These are phyloP conservation scores for Trichoderma afroharzianum DNA, from an alignment of 2,329 filamentous ascomycete genomes.

Conservation along the genomic window DNA sequence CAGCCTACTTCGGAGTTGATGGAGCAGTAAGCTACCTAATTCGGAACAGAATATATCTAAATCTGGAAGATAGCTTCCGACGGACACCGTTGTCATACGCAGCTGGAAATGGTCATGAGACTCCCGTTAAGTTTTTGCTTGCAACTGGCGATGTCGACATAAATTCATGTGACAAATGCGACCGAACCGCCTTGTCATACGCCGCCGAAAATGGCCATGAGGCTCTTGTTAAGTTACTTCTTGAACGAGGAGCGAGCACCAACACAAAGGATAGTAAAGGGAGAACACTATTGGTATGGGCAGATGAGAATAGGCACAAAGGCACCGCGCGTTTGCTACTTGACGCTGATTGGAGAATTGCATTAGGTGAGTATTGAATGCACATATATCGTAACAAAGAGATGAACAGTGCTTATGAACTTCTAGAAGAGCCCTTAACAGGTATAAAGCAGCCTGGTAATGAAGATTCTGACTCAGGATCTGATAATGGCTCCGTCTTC, in stretches of 20 bases:
- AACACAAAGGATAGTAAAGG: not conserved
- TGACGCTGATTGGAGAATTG: not conserved
- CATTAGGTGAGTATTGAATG: not conserved
- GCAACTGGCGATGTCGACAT: not conserved
- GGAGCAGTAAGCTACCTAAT: too few relatives aligned
- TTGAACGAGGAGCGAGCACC: not conserved
- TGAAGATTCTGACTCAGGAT: not conserved
- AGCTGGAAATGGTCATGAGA: too few relatives aligned
- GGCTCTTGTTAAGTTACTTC: not conserved
- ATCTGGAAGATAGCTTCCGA: too few relatives aligned
- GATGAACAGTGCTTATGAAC: not conserved
- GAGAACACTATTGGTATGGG: not conserved
- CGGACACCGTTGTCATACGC: too few relatives aligned
- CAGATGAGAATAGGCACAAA: not conserved
- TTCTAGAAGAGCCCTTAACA: not conserved
- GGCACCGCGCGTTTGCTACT: not conserved
- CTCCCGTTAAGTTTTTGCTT: not conserved
- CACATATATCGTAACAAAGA: not conserved
- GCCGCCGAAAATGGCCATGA: not conserved
- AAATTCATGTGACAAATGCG: not conserved
- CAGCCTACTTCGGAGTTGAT: too few relatives aligned
- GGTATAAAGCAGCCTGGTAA: not conserved
- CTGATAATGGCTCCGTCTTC: not conserved
- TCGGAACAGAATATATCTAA: too few relatives aligned
- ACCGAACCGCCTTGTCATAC: too few relatives aligned